These are phyloP conservation scores for Tolypocladium tropicale DNA, from an alignment of 2,329 filamentous ascomycete species.

Conservation along the genomic window DNA sequence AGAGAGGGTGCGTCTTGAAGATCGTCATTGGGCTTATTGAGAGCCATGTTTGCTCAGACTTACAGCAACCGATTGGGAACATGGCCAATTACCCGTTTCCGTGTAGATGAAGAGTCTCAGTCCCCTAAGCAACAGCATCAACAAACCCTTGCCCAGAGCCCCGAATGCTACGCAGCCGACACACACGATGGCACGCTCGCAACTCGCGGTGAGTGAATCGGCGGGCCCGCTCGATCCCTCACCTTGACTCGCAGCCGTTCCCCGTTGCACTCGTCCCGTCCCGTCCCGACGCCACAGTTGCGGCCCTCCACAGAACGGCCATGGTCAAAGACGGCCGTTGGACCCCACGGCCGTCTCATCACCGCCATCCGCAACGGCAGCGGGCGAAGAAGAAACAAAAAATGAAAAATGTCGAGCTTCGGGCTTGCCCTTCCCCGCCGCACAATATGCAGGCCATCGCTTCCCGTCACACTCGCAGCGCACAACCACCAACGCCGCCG, in stretches of 20 bases:
- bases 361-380: background rate
- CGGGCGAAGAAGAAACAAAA: background rate
- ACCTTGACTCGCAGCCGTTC: background rate
- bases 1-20: too few relatives aligned
- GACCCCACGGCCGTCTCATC: background rate
- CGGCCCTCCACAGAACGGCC: background rate
- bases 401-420: background rate
- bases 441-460: background rate
- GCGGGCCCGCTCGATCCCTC: background rate
- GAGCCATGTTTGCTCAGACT: background rate
- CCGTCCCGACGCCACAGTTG: background rate
- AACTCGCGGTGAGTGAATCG: background rate
- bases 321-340: background rate
- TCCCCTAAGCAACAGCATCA: background rate
- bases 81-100: background rate
- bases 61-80: background rate
- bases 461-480: background rate
- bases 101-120: background rate
- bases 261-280: background rate
- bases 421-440: background rate
- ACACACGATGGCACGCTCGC: background rate
- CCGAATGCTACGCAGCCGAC: background rate
- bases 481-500: background rate
- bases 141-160: background rate
- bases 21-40: too few relatives aligned